A percentile compares a stretch with the other conserved stretches of the same genome.
phyloP scores from a whole-genome alignment of 2,329 filamentous ascomycete genomes.

The Phialocephala subalpina region DNA sequence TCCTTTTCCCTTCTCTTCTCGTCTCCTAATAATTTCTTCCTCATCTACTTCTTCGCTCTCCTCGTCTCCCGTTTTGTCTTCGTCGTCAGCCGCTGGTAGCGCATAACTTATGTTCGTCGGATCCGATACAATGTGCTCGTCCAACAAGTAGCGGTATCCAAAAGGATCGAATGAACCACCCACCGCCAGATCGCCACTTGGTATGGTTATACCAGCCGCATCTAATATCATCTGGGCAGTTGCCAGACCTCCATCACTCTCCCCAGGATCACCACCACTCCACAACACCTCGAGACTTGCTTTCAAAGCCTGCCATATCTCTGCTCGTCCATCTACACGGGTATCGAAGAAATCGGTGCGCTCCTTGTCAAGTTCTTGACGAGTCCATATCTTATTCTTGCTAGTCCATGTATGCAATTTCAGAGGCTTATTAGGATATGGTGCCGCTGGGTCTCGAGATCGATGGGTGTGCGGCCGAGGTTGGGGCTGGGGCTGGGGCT shows the following conservation, averaged over 20 bases:
- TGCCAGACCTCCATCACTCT: constrained; percentile 53
- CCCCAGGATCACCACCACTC: constrained; percentile 48
- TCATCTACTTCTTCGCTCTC: constrained; percentile 38
- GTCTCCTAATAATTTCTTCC: constrained; percentile 54
- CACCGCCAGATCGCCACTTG: constrained; percentile 71
- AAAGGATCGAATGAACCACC: constrained; percentile 72
- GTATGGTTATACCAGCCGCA: constrained; percentile 78
- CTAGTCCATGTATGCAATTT: constrained; percentile 72
- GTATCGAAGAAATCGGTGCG: constrained; percentile 91
- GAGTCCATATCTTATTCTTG: constrained; percentile 72
- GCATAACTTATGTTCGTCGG: constrained; percentile 61
- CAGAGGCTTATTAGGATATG: constrained; percentile 76
- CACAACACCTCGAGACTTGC: constrained; percentile 74
- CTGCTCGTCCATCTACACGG: constrained; percentile 76
- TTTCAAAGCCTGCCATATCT: constrained; percentile 82
- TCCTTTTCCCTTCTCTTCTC: constrained; percentile 54
- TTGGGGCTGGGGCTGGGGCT: constrained; percentile 26
- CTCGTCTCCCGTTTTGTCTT: constrained; percentile 34
- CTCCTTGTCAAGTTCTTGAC: constrained; percentile 72
- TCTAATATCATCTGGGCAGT: constrained; percentile 84
- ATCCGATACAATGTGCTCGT: constrained; percentile 73
- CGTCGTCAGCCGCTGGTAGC: constrained; percentile 42
- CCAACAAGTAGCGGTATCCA: constrained; percentile 74
- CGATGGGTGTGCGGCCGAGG: constrained; percentile 21
- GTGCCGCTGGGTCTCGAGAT: constrained; percentile 54